Base-by-base conservation (phyloP, 2,329 filamentous ascomycete species). In the Diplodia mutila region DNA sequence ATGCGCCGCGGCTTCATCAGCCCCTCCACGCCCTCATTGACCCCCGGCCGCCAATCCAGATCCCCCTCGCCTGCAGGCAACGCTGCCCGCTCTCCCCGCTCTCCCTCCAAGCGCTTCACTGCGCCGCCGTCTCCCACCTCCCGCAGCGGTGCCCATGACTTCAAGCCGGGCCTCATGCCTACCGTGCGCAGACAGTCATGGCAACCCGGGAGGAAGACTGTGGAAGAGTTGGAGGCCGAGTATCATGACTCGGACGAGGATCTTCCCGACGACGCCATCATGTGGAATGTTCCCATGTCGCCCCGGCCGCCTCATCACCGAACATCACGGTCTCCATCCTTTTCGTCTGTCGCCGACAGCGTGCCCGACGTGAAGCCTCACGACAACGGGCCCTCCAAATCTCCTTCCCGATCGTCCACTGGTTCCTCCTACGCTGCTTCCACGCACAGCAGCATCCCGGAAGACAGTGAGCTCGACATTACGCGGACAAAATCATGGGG, bases 231-330 rank as follows among this genome's bases (percentile, higher is more conserved):
- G 64, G 92, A 95, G 75, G 86, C 87, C 66, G 91, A 94, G 75
- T 94, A 92, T 72, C 90, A 94, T 71, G 90, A 93, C 65, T 89
- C 87, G 65, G 91, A 93, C 73, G 88, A 92, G 69, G 85, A 86
- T 67, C 89, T 95, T 34, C 92, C 92, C 0, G 91, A 94, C 29
- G 91, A 92, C 65, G 86, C 91, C 27, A 85, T 93, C 64, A 85
- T 95, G 55, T 91, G 92, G 79, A 95, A 95, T 71, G 89, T 95
- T 2, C 92, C 92, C 5, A 87, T 95, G 54, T 94, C 91, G 0
- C 92, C 92, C 23, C 78, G 80, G 27, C 77, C 78, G 46, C 73
- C 73, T 2, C 74, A 74, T 59, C 78, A 80, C 66, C 75, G 78
- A 49, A 29, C 48, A 34, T 67, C 66, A 4, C 55, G 57, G 29